Conservation (phyloP, 495 filamentous ascomycete genomes). For the Penicillium egyptiacum region DNA sequence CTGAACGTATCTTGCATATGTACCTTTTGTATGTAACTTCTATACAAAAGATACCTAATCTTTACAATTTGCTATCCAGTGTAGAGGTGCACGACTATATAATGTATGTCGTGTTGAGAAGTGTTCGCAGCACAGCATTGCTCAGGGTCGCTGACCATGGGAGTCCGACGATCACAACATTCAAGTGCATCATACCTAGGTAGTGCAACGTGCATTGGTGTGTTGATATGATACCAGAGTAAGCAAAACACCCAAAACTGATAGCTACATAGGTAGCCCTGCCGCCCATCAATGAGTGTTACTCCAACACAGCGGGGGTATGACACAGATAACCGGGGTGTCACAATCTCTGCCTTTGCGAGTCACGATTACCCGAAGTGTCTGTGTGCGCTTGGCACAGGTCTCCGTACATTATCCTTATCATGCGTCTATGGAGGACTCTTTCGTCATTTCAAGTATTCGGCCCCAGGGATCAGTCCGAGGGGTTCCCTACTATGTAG, state of each 20-base stretch:
- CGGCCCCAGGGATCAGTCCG: background rate
- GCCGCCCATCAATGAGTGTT: background rate
- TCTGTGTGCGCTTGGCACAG: constrained; percentile 9
- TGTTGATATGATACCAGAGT: background rate
- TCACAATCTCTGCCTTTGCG: background rate
- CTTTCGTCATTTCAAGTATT: background rate
- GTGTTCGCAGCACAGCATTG: background rate
- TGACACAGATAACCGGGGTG: background rate
- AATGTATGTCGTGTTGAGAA: background rate
- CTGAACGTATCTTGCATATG: no score
- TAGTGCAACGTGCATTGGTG: background rate
- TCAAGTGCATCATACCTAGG: background rate
- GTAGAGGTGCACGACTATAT: background rate
- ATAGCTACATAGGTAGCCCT: background rate
- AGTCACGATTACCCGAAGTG: background rate
- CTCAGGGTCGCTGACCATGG: background rate
- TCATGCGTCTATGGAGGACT: background rate
- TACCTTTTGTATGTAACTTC: no score
- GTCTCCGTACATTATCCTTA: background rate
- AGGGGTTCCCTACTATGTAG: background rate
- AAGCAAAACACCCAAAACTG: background rate
- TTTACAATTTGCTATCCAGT: no score
- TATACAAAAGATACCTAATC: no score
- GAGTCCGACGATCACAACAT: background rate
- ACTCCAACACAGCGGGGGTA: background rate